A percentile compares a stretch with the other conserved stretches of the same genome.
Conservation (phyloP, 208 protist genomes). For the Plasmodiophora brassicae region DNA sequence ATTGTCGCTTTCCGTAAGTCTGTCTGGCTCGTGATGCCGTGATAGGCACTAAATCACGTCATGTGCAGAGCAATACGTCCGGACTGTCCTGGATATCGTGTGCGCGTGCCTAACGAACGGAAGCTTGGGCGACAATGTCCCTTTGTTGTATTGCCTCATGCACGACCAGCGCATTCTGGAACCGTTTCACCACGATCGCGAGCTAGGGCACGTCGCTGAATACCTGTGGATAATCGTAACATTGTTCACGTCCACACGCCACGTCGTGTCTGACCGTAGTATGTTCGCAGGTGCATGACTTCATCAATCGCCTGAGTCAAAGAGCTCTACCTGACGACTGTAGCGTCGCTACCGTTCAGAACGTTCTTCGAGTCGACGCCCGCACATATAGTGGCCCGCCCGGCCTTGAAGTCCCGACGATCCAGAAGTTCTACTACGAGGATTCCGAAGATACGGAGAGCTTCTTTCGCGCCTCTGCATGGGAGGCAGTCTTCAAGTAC, state of each 20-base stretch:
- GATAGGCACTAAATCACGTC: not conserved
- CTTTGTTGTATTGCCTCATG: not conserved
- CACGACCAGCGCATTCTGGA: constrained; percentile 17
- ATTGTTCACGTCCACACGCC: not conserved
- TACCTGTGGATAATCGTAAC: not conserved
- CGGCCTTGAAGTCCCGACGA: not conserved
- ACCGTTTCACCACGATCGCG: not conserved
- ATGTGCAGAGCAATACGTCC: not conserved
- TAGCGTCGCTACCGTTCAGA: not conserved
- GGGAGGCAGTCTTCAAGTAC: not conserved
- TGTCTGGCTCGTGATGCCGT: not conserved
- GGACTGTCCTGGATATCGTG: not conserved
- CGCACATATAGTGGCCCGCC: not conserved
- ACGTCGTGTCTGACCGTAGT: not conserved
- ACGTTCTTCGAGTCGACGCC: not conserved
- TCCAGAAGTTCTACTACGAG: constrained; percentile 31
- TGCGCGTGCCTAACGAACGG: not conserved
- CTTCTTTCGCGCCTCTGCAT: not conserved
- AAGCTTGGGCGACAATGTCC: not conserved
- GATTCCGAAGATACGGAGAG: not conserved
- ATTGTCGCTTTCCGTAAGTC: not conserved
- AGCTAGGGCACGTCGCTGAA: not conserved
- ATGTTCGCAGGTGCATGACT: not conserved
- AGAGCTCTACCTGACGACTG: not conserved
- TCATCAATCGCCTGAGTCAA: constrained; percentile 1